Percentiles rank a stretch among this genome's conserved stretches.
Conservation (phyloP, 768 basidiomycete genomes). For the Termitomyces sp. region DNA sequence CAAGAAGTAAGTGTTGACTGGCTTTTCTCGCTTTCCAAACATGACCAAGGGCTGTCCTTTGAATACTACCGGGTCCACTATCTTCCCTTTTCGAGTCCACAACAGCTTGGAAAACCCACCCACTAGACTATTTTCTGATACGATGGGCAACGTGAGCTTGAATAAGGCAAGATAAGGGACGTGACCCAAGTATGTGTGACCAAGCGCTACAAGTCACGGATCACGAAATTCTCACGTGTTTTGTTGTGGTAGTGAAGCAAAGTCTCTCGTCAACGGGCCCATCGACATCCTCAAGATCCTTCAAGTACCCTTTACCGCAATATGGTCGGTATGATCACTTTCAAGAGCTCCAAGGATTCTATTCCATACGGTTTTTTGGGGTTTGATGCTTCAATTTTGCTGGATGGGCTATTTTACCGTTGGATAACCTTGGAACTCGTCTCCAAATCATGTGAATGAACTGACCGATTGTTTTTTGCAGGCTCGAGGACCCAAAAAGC, state of each 20-base stretch:
- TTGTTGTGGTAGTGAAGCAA: slow-evolving; percentile 20
- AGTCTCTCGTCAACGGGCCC: slow-evolving; percentile 37
- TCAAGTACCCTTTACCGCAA: slow-evolving; percentile 36
- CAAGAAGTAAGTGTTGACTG: background rate
- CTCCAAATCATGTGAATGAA: slow-evolving; percentile 7
- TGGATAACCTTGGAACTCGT: slow-evolving; percentile 34
- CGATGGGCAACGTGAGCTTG: background rate
- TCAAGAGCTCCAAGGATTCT: slow-evolving; percentile 16
- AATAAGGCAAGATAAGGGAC: background rate
- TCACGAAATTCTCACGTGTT: slow-evolving; percentile 31
- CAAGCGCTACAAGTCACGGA: background rate
- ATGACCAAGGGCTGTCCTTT: too few relatives aligned
- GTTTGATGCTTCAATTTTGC: slow-evolving; percentile 15
- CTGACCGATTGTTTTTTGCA: slow-evolving; percentile 31
- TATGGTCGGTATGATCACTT: slow-evolving; percentile 38
- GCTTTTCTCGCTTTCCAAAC: too few relatives aligned
- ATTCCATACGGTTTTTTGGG: slow-evolving; percentile 16
- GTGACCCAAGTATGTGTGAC: slow-evolving; percentile 6
- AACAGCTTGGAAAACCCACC: too few relatives aligned
- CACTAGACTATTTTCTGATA: background rate
- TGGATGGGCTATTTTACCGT: slow-evolving; percentile 31
- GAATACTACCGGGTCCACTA: background rate
- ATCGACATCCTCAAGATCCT: slow-evolving; percentile 39
- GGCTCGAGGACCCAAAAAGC: slow-evolving; percentile 99
- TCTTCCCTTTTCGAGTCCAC: background rate